Conservation (phyloP, 805 yeast species). For the Metschnikowia baotianmanensis region DNA sequence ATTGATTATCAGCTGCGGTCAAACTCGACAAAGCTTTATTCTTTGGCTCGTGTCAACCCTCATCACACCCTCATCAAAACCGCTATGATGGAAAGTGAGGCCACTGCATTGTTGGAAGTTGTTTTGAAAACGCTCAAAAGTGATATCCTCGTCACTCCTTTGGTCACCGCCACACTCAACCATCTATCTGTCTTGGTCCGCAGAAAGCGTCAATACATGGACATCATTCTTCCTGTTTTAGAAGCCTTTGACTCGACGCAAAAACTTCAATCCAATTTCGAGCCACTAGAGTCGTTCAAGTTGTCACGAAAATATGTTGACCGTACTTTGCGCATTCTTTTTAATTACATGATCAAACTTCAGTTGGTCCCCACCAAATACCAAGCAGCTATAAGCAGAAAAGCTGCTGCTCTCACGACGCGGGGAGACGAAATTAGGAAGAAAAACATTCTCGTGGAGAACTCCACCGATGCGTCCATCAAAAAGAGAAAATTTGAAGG, state of each 20-base stretch:
- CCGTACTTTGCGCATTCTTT: constrained; percentile 48
- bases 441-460: constrained; percentile 32
- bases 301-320: constrained; percentile 62
- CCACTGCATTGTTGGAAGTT: constrained; percentile 59
- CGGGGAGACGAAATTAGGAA: constrained; percentile 43
- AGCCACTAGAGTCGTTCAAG: constrained; percentile 46
- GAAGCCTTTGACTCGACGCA: constrained; percentile 59
- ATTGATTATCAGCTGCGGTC: constrained; percentile 47
- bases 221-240: constrained; percentile 56
- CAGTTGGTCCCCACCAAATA: constrained; percentile 36
- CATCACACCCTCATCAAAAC: constrained; percentile 66
- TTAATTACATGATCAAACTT: constrained; percentile 38
- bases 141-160: constrained; percentile 51
- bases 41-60: constrained; percentile 48
- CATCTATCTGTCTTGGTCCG: constrained; percentile 62
- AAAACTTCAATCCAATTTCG: constrained; percentile 52
- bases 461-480: constrained; percentile 30
- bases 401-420: constrained; percentile 28
- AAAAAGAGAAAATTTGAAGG: constrained; percentile 43
- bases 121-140: constrained; percentile 55
- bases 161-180: constrained; percentile 67
- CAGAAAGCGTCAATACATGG: constrained; percentile 59
- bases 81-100: constrained; percentile 60
- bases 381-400: constrained; percentile 27
- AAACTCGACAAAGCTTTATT: constrained; percentile 38